phyloP scores from a whole-genome alignment of 1,284 basidiomycete genomes.

The Omphalotus olearius region DNA sequence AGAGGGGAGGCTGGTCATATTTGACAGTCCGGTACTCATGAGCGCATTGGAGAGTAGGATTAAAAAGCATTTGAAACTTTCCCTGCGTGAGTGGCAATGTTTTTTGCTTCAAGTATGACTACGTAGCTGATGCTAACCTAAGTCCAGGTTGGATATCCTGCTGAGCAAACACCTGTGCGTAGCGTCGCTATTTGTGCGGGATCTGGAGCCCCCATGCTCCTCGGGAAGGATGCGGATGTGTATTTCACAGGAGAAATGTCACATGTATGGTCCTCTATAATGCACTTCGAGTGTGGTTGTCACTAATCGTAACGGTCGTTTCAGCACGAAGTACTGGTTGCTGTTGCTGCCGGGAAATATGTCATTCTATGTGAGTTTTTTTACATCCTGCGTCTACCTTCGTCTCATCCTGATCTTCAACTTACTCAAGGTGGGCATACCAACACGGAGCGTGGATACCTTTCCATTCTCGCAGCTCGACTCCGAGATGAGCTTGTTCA shows the following conservation, averaged over 20 bases:
- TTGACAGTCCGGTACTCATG: slow-evolving; percentile 54
- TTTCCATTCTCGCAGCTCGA: slow-evolving; percentile 62
- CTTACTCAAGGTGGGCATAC: slow-evolving; percentile 70
- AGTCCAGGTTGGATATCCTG: slow-evolving; percentile 77
- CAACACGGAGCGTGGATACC: slow-evolving; percentile 87
- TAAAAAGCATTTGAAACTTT: slow-evolving; percentile 64
- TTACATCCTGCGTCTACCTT: slow-evolving; percentile 17
- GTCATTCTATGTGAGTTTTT: slow-evolving; percentile 70
- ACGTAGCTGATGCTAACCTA: slow-evolving; percentile 5
- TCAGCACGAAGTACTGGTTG: slow-evolving; percentile 82
- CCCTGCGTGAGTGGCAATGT: slow-evolving; percentile 42
- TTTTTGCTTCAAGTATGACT: not conserved
- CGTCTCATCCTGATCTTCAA: slow-evolving; percentile 12
- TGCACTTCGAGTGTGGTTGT: no score
- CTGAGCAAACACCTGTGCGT: slow-evolving; percentile 27
- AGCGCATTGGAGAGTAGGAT: slow-evolving; percentile 59
- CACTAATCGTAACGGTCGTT: slow-evolving; percentile 8
- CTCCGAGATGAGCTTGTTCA: slow-evolving; percentile 47
- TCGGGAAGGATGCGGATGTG: slow-evolving; percentile 70
- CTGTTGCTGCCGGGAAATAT: slow-evolving; percentile 66
- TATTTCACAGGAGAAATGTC: slow-evolving; percentile 92
- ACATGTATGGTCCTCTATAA: slow-evolving; percentile 53
- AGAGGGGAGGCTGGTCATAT: slow-evolving; percentile 62
- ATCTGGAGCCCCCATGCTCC: slow-evolving; percentile 73
- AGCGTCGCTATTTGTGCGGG: slow-evolving; percentile 85